Conservation (phyloP, 2,329 filamentous ascomycete species). For the Arthrinium phaeospermum region DNA sequence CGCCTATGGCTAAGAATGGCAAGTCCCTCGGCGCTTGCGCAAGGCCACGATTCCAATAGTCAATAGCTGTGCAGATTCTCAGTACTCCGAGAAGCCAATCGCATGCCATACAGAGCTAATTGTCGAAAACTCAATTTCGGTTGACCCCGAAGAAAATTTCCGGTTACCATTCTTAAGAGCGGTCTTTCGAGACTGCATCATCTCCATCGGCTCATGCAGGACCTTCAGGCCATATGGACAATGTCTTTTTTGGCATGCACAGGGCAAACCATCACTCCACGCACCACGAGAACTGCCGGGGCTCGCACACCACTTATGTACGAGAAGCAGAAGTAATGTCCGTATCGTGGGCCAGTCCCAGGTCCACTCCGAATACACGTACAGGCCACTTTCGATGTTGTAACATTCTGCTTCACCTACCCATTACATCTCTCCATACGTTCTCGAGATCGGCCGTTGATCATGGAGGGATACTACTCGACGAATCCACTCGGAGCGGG, state of each 20-base stretch:
- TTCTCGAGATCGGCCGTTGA: slow-evolving; percentile 13
- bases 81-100: not conserved
- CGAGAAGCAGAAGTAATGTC: not conserved
- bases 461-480: not conserved
- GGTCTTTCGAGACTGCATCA: not conserved
- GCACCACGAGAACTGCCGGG: not conserved
- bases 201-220: not conserved
- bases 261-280: not conserved
- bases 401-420: not conserved
- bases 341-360: not conserved
- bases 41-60: slow-evolving; percentile 10
- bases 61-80: slow-evolving; percentile 6
- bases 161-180: slow-evolving; percentile 2
- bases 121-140: not conserved
- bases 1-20: not conserved
- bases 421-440: not conserved
- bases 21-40: slow-evolving; percentile 6
- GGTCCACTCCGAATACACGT: not conserved
- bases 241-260: not conserved
- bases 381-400: not conserved
- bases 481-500: not conserved
- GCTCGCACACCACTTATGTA: not conserved
- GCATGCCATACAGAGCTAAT: not conserved
- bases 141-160: slow-evolving; percentile 8
- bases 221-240: not conserved